Conservation (phyloP, 2,329 filamentous ascomycete species). For the Beauveria sp. region DNA sequence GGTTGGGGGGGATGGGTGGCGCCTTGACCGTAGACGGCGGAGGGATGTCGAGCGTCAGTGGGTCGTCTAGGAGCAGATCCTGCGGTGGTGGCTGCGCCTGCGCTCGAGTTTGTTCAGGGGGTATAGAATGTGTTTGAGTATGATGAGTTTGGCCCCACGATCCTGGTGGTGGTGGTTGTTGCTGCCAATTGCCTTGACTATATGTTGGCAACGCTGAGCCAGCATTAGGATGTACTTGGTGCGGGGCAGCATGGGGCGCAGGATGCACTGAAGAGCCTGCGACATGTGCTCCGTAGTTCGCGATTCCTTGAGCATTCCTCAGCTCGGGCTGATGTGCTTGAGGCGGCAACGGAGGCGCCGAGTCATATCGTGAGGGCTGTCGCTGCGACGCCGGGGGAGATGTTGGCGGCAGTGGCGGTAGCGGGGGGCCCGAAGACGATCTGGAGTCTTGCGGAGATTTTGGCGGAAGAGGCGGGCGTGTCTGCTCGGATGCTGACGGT, state of each 20-base stretch:
- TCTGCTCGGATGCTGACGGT: slow-evolving; percentile 27
- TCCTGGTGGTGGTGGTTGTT: slow-evolving; percentile 15
- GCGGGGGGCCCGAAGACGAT: slow-evolving; percentile 20
- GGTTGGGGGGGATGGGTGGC: slow-evolving; percentile 89
- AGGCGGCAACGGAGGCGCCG: slow-evolving; percentile 37
- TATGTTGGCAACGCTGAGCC: slow-evolving; percentile 16
- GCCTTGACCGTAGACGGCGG: slow-evolving; percentile 48
- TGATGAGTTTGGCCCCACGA: slow-evolving; percentile 18
- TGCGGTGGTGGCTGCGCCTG: slow-evolving; percentile 28
- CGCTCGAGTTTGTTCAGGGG: slow-evolving; percentile 19
- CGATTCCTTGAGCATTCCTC: neutral
- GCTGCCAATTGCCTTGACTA: slow-evolving; percentile 17
- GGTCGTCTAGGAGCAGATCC: slow-evolving; percentile 49
- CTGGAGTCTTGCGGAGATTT: slow-evolving; percentile 34
- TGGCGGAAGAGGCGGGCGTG: slow-evolving; percentile 44
- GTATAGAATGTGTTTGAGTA: slow-evolving; percentile 22
- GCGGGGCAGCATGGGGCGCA: neutral
- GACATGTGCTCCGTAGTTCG: neutral
- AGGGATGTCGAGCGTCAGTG: slow-evolving; percentile 43
- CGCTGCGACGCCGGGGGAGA: slow-evolving; percentile 15
- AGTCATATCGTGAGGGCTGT: slow-evolving; percentile 36
- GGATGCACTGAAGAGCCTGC: slow-evolving; percentile 4
- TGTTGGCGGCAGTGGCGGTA: slow-evolving; percentile 21
- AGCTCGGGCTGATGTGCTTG: slow-evolving; percentile 17
- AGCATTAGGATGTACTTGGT: neutral